Conservation (phyloP, 768 basidiomycete genomes). For the Boletus reticulatus region DNA sequence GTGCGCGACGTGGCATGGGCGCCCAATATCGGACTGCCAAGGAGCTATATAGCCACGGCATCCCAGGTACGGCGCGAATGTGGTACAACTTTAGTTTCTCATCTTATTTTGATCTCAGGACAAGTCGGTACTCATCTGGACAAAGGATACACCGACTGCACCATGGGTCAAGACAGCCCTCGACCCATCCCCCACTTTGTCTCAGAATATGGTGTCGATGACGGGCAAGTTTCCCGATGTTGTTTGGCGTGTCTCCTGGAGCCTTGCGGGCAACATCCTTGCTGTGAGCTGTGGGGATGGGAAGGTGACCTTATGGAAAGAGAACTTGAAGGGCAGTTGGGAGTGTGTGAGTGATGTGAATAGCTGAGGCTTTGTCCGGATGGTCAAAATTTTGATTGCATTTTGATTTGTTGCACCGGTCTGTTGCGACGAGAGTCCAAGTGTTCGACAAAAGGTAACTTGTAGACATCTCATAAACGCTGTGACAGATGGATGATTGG, state of each 20-base stretch:
- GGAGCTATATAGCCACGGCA: conserved; percentile 94
- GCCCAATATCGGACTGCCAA: conserved; percentile 91
- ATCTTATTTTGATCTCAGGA: conserved; percentile 41
- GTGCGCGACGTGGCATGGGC: conserved; percentile 99
- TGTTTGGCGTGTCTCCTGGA: conserved; percentile 99
- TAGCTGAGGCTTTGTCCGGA: conserved; percentile 41
- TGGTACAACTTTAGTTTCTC: background rate
- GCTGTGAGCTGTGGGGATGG: conserved; percentile 98
- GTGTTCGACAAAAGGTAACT: no score
- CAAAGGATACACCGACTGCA: conserved; percentile 70
- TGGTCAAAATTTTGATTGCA: no score
- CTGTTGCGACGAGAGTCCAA: no score
- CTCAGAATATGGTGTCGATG: conserved; percentile 42
- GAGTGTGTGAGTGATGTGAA: conserved; percentile 97
- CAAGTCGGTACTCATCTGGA: conserved; percentile 89
- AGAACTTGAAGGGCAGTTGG: conserved; percentile 92
- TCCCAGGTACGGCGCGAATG: conserved; percentile 58
- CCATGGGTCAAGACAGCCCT: conserved; percentile 81
- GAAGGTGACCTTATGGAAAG: conserved; percentile 98
- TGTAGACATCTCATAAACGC: no score
- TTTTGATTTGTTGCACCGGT: no score
- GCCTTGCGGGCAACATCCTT: conserved; percentile 90
- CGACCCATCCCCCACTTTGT: conserved; percentile 59
- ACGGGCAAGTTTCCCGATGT: conserved; percentile 92
- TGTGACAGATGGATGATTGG: no score